Conservation (phyloP, 495 filamentous ascomycete genomes). For the Penicillium pulvis region DNA sequence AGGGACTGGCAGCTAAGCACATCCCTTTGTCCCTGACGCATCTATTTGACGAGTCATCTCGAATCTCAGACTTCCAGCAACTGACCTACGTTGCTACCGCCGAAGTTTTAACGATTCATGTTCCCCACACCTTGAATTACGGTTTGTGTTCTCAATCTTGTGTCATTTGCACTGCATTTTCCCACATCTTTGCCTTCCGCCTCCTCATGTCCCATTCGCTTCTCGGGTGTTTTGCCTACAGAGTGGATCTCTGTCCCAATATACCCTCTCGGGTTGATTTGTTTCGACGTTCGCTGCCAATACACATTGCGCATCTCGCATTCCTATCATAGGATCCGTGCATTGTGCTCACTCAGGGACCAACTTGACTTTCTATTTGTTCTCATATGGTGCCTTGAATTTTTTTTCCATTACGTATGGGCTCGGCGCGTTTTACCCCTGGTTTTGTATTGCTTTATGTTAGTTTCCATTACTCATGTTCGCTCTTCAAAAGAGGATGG, state of each 20-base stretch:
- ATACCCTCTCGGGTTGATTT: neutral
- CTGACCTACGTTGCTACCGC: neutral
- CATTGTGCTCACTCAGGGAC: neutral
- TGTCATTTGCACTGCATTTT: conserved; percentile 4
- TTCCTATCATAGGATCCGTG: neutral
- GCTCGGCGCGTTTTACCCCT: neutral
- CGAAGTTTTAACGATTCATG: conserved; percentile 5
- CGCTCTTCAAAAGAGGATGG: neutral
- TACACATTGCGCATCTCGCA: conserved; percentile 1
- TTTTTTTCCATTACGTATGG: neutral
- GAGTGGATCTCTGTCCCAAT: neutral
- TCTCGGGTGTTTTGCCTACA: neutral
- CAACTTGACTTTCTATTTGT: neutral
- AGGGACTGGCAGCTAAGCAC: conserved; percentile 5
- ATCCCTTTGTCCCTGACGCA: neutral
- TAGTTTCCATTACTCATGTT: neutral
- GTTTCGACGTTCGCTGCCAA: neutral
- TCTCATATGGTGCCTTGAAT: neutral
- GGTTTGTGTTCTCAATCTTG: conserved; percentile 4
- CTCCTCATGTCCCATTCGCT: neutral
- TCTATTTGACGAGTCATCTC: neutral
- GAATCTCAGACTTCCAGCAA: neutral
- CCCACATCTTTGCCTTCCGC: neutral
- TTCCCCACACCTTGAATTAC: neutral
- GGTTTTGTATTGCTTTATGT: neutral